Conservation (phyloP, 768 basidiomycete species). For the Hortiboletus flavorubellus region DNA sequence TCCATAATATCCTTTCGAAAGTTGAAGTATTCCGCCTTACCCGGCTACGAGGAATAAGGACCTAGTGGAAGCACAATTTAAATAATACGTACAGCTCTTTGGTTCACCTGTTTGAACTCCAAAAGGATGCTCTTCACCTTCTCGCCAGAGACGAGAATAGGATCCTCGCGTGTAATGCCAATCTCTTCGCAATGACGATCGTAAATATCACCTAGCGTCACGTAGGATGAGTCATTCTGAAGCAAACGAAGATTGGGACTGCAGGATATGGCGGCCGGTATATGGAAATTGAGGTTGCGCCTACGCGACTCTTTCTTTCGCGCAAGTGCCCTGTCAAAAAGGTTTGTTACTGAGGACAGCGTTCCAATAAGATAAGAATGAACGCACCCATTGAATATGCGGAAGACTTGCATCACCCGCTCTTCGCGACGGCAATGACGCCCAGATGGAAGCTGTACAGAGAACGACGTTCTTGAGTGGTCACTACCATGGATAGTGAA, state of each 20-base stretch:
- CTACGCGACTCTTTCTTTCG: slow-evolving; percentile 93
- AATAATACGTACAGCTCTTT: slow-evolving; percentile 36
- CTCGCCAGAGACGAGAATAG: slow-evolving; percentile 80
- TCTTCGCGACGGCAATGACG: slow-evolving; percentile 91
- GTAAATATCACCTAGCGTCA: slow-evolving; percentile 89
- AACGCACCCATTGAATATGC: slow-evolving; percentile 88
- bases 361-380: neutral
- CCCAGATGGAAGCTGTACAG: slow-evolving; percentile 84
- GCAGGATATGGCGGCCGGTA: slow-evolving; percentile 83
- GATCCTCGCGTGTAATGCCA: slow-evolving; percentile 82
- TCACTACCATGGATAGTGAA: slow-evolving; percentile 90
- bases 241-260: slow-evolving; percentile 81
- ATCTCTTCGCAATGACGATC: slow-evolving; percentile 79
- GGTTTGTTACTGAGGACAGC: neutral
- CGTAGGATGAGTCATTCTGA: slow-evolving; percentile 89
- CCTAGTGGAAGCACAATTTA: neutral
- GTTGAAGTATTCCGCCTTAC: slow-evolving; percentile 61
- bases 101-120: slow-evolving; percentile 50
- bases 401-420: slow-evolving; percentile 83
- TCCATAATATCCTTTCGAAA: slow-evolving; percentile 85
- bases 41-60: slow-evolving; percentile 39
- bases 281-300: slow-evolving; percentile 86
- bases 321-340: slow-evolving; percentile 60
- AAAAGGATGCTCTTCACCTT: slow-evolving; percentile 70
- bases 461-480: slow-evolving; percentile 84